Evolutionary conservation across 2,329 filamentous ascomycete species (phyloP), one percentile per base, ranked within the genome.

Genomic region (Dothideomycetidae sp.): DNA sequence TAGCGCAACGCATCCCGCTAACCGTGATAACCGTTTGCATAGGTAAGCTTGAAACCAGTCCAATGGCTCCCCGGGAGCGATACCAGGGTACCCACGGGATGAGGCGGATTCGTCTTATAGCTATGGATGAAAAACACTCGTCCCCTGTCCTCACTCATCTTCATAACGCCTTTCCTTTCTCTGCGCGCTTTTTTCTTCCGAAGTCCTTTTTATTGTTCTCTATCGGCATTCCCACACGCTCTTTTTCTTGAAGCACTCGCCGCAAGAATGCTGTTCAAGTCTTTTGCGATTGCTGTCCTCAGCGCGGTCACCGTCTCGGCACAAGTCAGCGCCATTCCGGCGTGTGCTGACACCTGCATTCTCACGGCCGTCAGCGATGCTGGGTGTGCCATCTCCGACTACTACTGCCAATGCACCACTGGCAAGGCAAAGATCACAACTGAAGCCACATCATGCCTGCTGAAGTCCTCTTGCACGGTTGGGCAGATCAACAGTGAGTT

Each of bases 331-430:
- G 30, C 33, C 34, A 30, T 45, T 31, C 46, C 46, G 5, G 26
- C 33, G 28, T 48, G 46, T 39, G 36, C 44, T 10, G 49, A 63
- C 28, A 42, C 57, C 37, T 74, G 69, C 57, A 57, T 71, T 48
- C 48, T 54, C 31, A 49, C 55, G 14, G 66, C 67, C 44, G 59
- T 70, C 48, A 51, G 53, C 12, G 51, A 54, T n/a, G 62, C 63
- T 13, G 60, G 62, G 48, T 74, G 70, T 52, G 45, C 41, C 10
- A 41, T 61, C 40, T 58, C 54, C 31, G 67, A 74, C 52, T 49
- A 56, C 30, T 53, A 50, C 35, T 74, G 70, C 60, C 66, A 68
- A 48, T 73, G 70, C 58, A 67, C 58, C 3, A 59, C 54, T 5
- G 58, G 57, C 28, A 48, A 48, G 11, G 41, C 51, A 14, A 48